Conservation (phyloP, 345 rosid species). For the Abelmoschus esculentus region DNA sequence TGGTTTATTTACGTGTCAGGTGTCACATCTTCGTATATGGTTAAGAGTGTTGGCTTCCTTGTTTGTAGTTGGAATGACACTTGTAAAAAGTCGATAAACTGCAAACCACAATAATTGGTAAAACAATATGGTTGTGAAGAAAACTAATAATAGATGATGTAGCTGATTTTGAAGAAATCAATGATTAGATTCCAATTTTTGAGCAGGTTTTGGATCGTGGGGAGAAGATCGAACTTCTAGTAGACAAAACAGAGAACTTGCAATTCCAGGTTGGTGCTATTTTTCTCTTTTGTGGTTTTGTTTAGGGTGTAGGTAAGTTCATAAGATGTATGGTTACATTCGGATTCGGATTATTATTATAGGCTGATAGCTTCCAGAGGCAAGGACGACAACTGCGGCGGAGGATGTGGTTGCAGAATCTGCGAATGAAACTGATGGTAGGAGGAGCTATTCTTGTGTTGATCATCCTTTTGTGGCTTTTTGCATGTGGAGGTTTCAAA, state of each 20-base stretch:
- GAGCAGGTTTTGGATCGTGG: slow-evolving; percentile 91
- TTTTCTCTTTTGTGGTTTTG: too few relatives aligned
- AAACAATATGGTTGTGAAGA: not conserved
- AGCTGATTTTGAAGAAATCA: not conserved
- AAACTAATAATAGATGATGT: not conserved
- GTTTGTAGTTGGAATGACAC: too few relatives aligned
- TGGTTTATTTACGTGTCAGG: too few relatives aligned
- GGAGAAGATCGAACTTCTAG: slow-evolving; percentile 89
- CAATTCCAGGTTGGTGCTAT: slow-evolving; percentile 62
- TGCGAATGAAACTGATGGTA: slow-evolving; percentile 75
- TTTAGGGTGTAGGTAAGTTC: not conserved
- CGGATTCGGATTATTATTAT: not conserved
- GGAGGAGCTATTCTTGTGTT: slow-evolving; percentile 53
- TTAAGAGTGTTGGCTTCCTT: too few relatives aligned
- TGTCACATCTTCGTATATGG: too few relatives aligned
- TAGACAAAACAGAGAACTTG: slow-evolving; percentile 81
- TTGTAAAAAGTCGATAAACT: too few relatives aligned
- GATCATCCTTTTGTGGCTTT: slow-evolving; percentile 60
- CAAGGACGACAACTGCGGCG: slow-evolving; percentile 90
- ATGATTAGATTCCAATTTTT: not conserved
- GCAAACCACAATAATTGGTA: too few relatives aligned
- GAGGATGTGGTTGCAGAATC: slow-evolving; percentile 93
- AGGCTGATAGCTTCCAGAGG: slow-evolving; percentile 97
- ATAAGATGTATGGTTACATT: not conserved
- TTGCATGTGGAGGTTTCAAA: slow-evolving; percentile 68